Evolutionary conservation across 495 filamentous ascomycete species (phyloP).

Genomic region (Aspergillus ellipticus): DNA sequence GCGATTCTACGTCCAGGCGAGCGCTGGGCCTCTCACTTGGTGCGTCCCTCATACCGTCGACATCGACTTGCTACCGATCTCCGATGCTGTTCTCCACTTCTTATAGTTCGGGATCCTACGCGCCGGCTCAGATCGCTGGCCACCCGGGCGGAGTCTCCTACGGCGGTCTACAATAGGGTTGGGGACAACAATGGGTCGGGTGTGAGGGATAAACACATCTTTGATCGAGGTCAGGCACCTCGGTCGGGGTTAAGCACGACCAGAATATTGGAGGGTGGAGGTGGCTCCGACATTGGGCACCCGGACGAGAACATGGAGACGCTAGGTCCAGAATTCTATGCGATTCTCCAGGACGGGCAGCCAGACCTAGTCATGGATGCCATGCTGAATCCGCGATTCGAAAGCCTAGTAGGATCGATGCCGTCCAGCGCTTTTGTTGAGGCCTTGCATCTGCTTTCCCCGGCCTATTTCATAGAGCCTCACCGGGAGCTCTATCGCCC

Average conservation of each 20-base stretch:
- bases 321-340: constrained; percentile 24
- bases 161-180: too few species aligned
- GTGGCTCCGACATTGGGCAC: background rate
- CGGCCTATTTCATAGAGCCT: constrained; percentile 41
- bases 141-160: background rate
- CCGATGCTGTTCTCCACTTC: background rate
- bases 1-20: constrained; percentile 17
- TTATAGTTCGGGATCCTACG: constrained; percentile 1
- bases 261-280: background rate
- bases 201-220: background rate
- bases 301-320: constrained; percentile 4
- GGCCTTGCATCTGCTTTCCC: constrained; percentile 36
- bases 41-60: constrained; percentile 12
- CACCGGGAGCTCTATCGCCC: constrained; percentile 47
- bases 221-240: background rate
- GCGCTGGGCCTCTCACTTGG: constrained; percentile 24
- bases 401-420: constrained; percentile 29
- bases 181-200: background rate
- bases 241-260: background rate
- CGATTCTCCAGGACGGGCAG: constrained; percentile 30
- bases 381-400: constrained; percentile 30
- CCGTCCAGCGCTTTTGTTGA: constrained; percentile 34
- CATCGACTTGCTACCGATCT: background rate
- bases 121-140: background rate
- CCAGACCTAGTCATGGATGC: constrained; percentile 38